These are phyloP conservation scores for Scalesia atractyloides DNA, from an alignment of 129 eudicot genomes.

Conservation along the genomic window DNA sequence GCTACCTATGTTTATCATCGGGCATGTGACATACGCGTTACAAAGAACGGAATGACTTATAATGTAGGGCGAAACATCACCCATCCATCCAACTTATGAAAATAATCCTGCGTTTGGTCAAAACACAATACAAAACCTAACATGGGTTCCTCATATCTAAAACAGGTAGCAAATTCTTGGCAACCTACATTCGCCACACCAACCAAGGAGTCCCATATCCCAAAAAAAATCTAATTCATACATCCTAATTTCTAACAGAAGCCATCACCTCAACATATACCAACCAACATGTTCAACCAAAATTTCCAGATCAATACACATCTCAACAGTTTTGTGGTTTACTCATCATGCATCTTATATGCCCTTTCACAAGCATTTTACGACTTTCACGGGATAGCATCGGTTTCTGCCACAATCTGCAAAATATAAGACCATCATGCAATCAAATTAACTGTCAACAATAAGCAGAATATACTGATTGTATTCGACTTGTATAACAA, in stretches of 20 bases:
- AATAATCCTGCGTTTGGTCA: constrained; percentile 22
- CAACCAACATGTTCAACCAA: constrained; percentile 18
- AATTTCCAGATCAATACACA: constrained; percentile 29
- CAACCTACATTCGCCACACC: constrained; percentile 45
- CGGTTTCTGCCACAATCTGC: constrained; percentile 29
- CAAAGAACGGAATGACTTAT: constrained; percentile 26
- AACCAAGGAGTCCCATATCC: constrained; percentile 32
- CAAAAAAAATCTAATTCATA: constrained; percentile 37
- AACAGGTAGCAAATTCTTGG: constrained; percentile 37
- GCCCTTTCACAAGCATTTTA: constrained; percentile 21
- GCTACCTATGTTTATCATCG: constrained; percentile 25
- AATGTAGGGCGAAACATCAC: constrained; percentile 18
- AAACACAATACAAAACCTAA: constrained; percentile 29
- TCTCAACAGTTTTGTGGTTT: background rate
- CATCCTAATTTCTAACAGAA: constrained; percentile 32
- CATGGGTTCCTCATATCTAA: constrained; percentile 32
- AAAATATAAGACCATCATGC: background rate
- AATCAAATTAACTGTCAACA: background rate
- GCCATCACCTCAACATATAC: constrained; percentile 20
- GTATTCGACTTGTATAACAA: too few species aligned
- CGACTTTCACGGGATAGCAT: constrained; percentile 2
- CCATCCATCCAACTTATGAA: constrained; percentile 31
- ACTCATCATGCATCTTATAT: constrained; percentile 6
- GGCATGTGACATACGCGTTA: constrained; percentile 28
- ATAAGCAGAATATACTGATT: too few species aligned